Evolutionary conservation across 176 grass and related monocot genomes (phyloP).

Genomic region (Oryza meridionalis): DNA sequence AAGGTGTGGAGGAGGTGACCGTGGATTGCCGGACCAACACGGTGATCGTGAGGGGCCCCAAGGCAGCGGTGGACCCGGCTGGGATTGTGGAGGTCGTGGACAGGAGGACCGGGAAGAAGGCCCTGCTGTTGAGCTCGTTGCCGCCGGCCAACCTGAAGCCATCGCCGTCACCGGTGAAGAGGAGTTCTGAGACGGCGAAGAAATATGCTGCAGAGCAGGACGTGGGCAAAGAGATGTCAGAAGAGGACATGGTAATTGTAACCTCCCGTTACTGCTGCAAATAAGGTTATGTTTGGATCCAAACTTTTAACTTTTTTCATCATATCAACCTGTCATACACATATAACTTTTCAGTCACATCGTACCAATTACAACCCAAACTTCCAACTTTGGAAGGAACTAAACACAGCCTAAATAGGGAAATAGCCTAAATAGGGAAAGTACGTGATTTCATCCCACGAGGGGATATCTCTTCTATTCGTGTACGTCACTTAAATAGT

Average conservation of each 20-base stretch:
- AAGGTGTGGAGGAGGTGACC: slow-evolving; percentile 64
- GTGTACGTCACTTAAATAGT: too few relatives aligned
- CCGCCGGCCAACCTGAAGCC: slow-evolving; percentile 21
- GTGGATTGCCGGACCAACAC: slow-evolving; percentile 51
- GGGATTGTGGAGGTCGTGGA: slow-evolving; percentile 45
- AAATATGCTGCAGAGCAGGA: slow-evolving; percentile 3
- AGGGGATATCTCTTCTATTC: too few relatives aligned
- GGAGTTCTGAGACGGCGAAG: neutral
- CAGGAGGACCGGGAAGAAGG: slow-evolving; percentile 58
- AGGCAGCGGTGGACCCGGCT: slow-evolving; percentile 40
- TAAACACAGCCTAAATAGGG: too few relatives aligned
- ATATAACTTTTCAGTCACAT: too few relatives aligned
- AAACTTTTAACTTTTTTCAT: too few relatives aligned
- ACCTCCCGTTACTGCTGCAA: neutral
- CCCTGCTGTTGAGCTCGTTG: slow-evolving; percentile 48
- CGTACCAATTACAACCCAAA: too few relatives aligned
- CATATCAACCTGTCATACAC: too few relatives aligned
- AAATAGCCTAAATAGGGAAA: too few relatives aligned
- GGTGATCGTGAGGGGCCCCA: slow-evolving; percentile 54
- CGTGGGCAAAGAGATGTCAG: neutral
- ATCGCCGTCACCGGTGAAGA: neutral
- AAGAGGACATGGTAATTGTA: slow-evolving; percentile 36
- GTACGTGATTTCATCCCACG: too few relatives aligned
- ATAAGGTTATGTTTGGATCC: too few relatives aligned
- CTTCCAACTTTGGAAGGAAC: too few relatives aligned